Percentiles rank a stretch among this genome's conserved stretches.
These are phyloP conservation scores for Geoglossum cookeanum DNA, from an alignment of 2,329 filamentous ascomycete species.

Conservation along the genomic window DNA sequence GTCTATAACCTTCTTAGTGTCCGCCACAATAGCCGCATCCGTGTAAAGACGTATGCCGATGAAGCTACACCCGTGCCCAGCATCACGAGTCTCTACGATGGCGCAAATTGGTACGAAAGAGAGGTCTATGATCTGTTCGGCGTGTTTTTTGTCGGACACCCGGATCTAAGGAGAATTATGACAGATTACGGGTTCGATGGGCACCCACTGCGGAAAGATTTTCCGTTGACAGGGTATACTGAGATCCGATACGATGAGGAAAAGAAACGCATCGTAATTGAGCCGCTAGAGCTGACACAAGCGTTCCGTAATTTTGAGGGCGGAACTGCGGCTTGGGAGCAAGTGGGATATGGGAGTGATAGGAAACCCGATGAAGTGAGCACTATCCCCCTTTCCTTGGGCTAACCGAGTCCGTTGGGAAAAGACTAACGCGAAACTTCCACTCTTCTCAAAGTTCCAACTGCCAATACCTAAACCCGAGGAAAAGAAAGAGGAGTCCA, in stretches of 20 bases:
- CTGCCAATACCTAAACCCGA: slow-evolving; percentile 90
- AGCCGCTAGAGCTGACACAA: slow-evolving; percentile 93
- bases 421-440: not conserved
- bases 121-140: slow-evolving; percentile 97
- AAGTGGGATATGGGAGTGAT: slow-evolving; percentile 52
- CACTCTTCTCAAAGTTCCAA: slow-evolving; percentile 44
- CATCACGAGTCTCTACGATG: slow-evolving; percentile 70
- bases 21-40: slow-evolving; percentile 87
- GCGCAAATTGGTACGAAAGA: slow-evolving; percentile 96
- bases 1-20: slow-evolving; percentile 96
- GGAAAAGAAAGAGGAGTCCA: slow-evolving; percentile 72
- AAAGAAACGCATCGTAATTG: slow-evolving; percentile 98
- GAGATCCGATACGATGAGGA: slow-evolving; percentile 97
- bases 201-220: slow-evolving; percentile 92
- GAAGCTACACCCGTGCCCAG: slow-evolving; percentile 87
- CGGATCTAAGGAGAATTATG: slow-evolving; percentile 93
- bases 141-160: slow-evolving; percentile 90
- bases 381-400: slow-evolving; percentile 13
- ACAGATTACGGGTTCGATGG: slow-evolving; percentile 99
- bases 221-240: slow-evolving; percentile 93
- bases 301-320: slow-evolving; percentile 96
- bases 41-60: slow-evolving; percentile 97
- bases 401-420: not conserved
- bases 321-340: slow-evolving; percentile 41
- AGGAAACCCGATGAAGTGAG: slow-evolving; percentile 51